Percentiles rank a stretch among this genome's conserved stretches.
These are phyloP conservation scores for Arctium lappa DNA, from an alignment of 129 eudicot genomes.

Conservation along the genomic window DNA sequence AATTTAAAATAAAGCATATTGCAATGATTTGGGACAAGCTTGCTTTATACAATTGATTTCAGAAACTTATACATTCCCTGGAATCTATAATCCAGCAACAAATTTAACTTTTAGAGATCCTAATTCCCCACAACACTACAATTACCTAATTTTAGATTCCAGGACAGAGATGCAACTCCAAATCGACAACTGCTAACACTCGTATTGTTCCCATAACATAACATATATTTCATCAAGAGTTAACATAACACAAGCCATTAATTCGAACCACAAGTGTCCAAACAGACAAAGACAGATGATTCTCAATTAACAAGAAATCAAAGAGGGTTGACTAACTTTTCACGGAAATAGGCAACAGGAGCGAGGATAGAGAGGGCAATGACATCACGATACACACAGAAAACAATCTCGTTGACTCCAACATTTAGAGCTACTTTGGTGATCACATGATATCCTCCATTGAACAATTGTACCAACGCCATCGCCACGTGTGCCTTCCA, in stretches of 20 bases:
- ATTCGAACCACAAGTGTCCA: neutral
- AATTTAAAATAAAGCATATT: neutral
- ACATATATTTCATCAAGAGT: slow-evolving; percentile 5
- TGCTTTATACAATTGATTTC: neutral
- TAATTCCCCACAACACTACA: neutral
- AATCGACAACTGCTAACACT: neutral
- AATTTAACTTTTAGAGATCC: neutral
- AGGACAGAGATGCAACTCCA: neutral
- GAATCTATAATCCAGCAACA: neutral
- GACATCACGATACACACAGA: slow-evolving; percentile 72
- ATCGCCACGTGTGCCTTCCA: slow-evolving; percentile 73
- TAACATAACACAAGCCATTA: neutral
- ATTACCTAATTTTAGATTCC: neutral
- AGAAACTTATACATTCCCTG: neutral
- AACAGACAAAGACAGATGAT: neutral
- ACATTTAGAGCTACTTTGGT: slow-evolving; percentile 77
- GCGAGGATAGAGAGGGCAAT: slow-evolving; percentile 76
- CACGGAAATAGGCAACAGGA: slow-evolving; percentile 67
- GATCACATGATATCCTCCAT: slow-evolving; percentile 89
- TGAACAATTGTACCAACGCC: slow-evolving; percentile 64
- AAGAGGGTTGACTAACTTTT: slow-evolving; percentile 37
- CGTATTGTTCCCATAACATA: neutral
- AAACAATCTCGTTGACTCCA: slow-evolving; percentile 77
- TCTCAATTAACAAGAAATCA: neutral
- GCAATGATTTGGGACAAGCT: too few species aligned